These are phyloP conservation scores for Tephrocybe sp. DNA, from an alignment of 768 basidiomycete species.

Conservation along the genomic window DNA sequence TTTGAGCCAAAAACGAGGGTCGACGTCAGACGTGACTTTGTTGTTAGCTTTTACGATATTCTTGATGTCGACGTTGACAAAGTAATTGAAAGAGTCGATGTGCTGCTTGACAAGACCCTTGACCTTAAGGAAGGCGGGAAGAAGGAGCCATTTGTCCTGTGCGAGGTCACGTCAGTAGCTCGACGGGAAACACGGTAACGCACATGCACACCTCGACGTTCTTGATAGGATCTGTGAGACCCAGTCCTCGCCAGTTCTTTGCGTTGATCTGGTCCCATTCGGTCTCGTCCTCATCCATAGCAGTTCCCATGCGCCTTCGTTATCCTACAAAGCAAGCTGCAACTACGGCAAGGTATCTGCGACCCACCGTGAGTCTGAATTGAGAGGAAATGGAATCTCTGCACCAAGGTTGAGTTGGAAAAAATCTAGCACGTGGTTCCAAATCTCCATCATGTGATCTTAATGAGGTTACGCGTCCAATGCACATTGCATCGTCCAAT, in stretches of 20 bases:
- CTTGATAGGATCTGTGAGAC: conserved; percentile 88
- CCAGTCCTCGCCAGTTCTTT: conserved; percentile 71
- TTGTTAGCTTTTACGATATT: conserved; percentile 93
- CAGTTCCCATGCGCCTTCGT: conserved; percentile 2
- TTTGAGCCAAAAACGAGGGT: conserved; percentile 94
- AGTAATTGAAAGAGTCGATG: conserved; percentile 98
- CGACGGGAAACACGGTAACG: neutral
- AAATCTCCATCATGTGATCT: conserved; percentile 8
- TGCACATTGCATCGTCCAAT: no score
- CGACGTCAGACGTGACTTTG: conserved; percentile 94
- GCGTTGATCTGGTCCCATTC: conserved; percentile 60
- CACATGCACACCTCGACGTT: conserved; percentile 72
- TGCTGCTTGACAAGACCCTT: conserved; percentile 99
- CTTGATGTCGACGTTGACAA: conserved; percentile 95
- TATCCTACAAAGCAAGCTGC: neutral
- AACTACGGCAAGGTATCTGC: neutral
- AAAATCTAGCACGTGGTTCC: conserved; percentile 9
- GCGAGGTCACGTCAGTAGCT: conserved; percentile 9
- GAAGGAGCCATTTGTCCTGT: conserved; percentile 97
- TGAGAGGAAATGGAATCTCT: neutral
- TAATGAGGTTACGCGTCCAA: neutral
- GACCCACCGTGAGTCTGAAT: neutral
- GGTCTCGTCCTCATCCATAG: conserved; percentile 22
- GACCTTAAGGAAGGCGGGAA: conserved; percentile 95
- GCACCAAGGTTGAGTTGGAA: neutral